Base-by-base conservation (phyloP, 176 grass and related monocot genomes). In the Rhynchospora pubera region DNA sequence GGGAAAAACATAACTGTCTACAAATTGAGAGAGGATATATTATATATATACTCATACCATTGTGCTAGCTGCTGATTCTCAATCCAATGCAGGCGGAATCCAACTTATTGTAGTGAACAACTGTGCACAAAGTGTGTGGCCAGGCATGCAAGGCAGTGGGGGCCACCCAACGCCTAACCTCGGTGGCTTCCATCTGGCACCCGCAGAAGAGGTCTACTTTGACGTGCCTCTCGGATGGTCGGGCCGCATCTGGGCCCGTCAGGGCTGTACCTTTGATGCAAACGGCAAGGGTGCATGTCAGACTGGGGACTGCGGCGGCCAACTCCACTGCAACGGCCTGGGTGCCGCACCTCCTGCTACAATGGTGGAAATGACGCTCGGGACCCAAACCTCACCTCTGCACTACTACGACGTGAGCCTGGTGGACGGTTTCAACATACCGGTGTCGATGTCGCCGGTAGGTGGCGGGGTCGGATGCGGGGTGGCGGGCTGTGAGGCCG, bases 41-140 rank as follows among this genome's bases (percentile, higher is more conserved):
- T 57, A 4, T 57, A 39, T 39, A 39, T 39, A 39, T 39, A 39
- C 34, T 39, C 34, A 39, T 39, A 39, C 34, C 4, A 39, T 1
- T 39, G 34, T 39, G 34, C 34, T 39, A 39, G 0, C 34, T 39
- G 34, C 34, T 39, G 34, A 39, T 39, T 39, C 34, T 39, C 34
- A 57, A 57, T 57, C 18, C 8, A 21, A 51, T 74, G 56, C 66
- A 88, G 82, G 28, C 1, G 84, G 81, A 83, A 70, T 94, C 68
- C 95, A 97, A 82, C 87, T 97, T 12, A 97, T 97, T 22, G 0
- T 97, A 47, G 95, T 97, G 71, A 97, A 97, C 92, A 97, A 97
- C 90, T 97, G 95, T 86, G 82, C 78, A 6, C 83, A 94, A 52
- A 89, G 88, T 5, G 84, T 97, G 65, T 97, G 95, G 95, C 95